Conservation (phyloP, 2,329 filamentous ascomycete species). For the Pseudopithomyces maydicus region DNA sequence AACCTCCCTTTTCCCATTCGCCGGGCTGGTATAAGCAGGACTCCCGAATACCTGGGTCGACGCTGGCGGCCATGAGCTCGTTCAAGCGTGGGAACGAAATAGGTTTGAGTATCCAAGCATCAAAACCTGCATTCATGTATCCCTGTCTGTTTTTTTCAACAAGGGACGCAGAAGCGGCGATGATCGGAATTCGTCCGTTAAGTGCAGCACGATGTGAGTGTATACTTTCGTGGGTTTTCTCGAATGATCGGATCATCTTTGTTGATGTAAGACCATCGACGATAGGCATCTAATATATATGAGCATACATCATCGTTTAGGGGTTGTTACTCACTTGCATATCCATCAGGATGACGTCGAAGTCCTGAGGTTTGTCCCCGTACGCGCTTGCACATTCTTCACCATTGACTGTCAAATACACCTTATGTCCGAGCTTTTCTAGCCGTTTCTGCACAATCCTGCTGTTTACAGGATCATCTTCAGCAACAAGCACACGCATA, state of each 20-base stretch:
- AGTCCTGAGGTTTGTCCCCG: constrained; percentile 64
- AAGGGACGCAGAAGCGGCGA: constrained; percentile 85
- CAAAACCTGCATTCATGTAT: constrained; percentile 81
- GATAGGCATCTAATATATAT: constrained; percentile 76
- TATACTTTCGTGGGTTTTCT: constrained; percentile 59
- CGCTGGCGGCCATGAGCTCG: constrained; percentile 71
- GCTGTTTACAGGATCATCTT: constrained; percentile 88
- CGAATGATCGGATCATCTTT: constrained; percentile 79
- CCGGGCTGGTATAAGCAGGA: constrained; percentile 72
- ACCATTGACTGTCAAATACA: constrained; percentile 77
- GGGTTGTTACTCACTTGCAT: constrained; percentile 72
- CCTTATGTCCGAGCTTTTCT: constrained; percentile 74
- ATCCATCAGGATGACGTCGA: constrained; percentile 88
- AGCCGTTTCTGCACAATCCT: constrained; percentile 79
- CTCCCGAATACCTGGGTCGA: constrained; percentile 62
- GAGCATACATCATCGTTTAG: background rate
- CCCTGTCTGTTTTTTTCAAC: constrained; percentile 69
- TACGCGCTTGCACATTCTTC: constrained; percentile 80
- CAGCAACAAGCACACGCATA: constrained; percentile 75
- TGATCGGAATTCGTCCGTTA: constrained; percentile 76
- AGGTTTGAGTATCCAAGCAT: constrained; percentile 89
- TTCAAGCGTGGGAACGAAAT: constrained; percentile 79
- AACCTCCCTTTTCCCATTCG: constrained; percentile 84
- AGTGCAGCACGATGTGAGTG: constrained; percentile 64
- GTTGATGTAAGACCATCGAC: constrained; percentile 82